Conservation (phyloP, 2,329 filamentous ascomycete species). For the Grosmannia clavigera region DNA sequence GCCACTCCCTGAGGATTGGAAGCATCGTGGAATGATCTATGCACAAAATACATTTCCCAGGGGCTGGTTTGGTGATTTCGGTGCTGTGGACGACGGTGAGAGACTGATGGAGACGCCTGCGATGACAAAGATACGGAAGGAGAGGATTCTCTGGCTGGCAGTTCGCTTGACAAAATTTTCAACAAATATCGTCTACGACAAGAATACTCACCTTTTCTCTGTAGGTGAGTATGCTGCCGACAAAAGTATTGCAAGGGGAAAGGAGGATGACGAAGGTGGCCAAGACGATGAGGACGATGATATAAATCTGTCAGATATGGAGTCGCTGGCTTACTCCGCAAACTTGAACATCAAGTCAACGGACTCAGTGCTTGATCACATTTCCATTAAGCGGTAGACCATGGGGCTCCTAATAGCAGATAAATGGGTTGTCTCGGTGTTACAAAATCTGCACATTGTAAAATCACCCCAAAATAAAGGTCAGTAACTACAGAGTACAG, state of each 20-base stretch:
- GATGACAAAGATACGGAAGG: constrained; percentile 42
- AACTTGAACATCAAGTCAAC: no score
- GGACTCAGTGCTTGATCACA: no score
- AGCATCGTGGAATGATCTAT: constrained; percentile 51
- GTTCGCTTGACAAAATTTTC: constrained; percentile 29
- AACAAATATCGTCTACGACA: constrained; percentile 35
- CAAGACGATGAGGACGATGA: background rate
- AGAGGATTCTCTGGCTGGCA: constrained; percentile 47
- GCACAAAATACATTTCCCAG: constrained; percentile 44
- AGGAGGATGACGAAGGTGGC: no score
- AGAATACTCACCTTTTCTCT: constrained; percentile 23
- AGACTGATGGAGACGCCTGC: constrained; percentile 49
- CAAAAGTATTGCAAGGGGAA: background rate
- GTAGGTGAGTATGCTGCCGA: constrained; percentile 14
- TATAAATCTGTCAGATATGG: background rate
- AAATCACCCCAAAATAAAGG: no score
- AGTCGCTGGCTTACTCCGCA: background rate
- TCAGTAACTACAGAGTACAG: no score
- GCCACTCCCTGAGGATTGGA: constrained; percentile 58
- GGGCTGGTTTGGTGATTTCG: constrained; percentile 38
- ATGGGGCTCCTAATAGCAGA: no score
- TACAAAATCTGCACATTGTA: no score
- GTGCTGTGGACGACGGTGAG: constrained; percentile 52
- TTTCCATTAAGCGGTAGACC: no score
- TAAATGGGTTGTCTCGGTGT: no score